Base-by-base conservation (phyloP, 768 basidiomycete species). In the Russula virescens region DNA sequence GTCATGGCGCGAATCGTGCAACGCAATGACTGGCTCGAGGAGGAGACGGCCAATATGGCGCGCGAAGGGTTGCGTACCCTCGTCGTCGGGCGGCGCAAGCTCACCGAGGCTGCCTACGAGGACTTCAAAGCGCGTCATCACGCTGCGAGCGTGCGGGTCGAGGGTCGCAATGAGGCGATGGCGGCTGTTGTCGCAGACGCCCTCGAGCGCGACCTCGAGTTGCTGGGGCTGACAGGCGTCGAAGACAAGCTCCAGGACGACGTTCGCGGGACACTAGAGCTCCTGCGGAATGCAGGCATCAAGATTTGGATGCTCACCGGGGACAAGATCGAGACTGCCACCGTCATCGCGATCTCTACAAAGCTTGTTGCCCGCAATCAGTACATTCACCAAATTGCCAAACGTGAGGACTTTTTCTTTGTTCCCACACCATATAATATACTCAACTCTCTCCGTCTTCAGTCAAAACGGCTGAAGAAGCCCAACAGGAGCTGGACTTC, bases 261-360 rank as follows among this genome's bases (percentile, higher is more conserved):
- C 25, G 96, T 99, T 69, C 94, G 91, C 73, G 84, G 87, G 49
- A 97, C 97, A 2, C 76, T 99, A 61, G 97, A 98, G 75, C 71
- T 98, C 56, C 73, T 99, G 66, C 78, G 95, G 67, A 98, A 98
- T 72, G 97, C 96, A 0, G 96, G 96, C 5, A 86, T 99, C 75
- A 97, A 91, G 81, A 98, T 99, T 62, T 99, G 97, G 97, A 98
- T 98, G 97, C 79, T 98, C 69, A 99, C 97, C 0, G 96, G 97
- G 1, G 97, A 99, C 75, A 99, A 98, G 78, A 93, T 98, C 54
- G 97, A 99, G 78, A 99, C 97, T 3, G 97, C 97, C 5, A 88
- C 95, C 42, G 96, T 94, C 74, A 99, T 99, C 70, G 95, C 96
- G 5, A 94, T 98, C 66, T 97, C 94, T 42, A 97, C 92, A 8